Conservation (phyloP, 441 rosid species). For the Populus trichocarpa region DNA sequence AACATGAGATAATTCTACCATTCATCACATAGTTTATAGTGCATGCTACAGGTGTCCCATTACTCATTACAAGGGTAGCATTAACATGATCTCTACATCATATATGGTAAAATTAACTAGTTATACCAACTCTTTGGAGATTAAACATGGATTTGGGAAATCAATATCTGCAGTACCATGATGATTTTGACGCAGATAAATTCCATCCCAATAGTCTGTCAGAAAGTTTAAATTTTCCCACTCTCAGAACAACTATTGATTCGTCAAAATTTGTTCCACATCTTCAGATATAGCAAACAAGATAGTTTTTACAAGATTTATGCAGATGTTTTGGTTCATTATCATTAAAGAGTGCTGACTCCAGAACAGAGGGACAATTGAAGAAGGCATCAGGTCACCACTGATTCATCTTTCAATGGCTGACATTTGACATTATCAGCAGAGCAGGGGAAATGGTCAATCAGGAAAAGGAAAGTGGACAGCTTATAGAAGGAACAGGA, state of each 20-base stretch:
- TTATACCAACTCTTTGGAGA: background rate
- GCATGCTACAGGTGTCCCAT: background rate
- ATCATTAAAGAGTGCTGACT: background rate
- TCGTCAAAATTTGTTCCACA: constrained; percentile 3
- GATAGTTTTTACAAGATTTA: background rate
- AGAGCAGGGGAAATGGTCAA: background rate
- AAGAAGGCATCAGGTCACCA: background rate
- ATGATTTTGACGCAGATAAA: background rate
- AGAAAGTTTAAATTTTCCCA: background rate
- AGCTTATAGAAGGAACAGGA: background rate
- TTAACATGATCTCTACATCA: background rate
- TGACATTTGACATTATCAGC: background rate
- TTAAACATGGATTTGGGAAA: background rate
- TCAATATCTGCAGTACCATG: background rate
- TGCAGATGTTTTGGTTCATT: background rate
- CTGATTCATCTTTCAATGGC: background rate
- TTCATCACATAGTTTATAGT: background rate
- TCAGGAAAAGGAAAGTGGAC: background rate
- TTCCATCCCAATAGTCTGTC: background rate
- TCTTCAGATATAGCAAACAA: background rate
- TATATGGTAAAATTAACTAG: background rate
- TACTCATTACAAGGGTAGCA: background rate
- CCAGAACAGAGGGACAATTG: background rate
- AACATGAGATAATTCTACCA: background rate
- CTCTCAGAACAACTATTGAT: background rate